These are phyloP conservation scores for Diplogelasinospora grovesii DNA, from an alignment of 495 filamentous ascomycete species.

Conservation along the genomic window DNA sequence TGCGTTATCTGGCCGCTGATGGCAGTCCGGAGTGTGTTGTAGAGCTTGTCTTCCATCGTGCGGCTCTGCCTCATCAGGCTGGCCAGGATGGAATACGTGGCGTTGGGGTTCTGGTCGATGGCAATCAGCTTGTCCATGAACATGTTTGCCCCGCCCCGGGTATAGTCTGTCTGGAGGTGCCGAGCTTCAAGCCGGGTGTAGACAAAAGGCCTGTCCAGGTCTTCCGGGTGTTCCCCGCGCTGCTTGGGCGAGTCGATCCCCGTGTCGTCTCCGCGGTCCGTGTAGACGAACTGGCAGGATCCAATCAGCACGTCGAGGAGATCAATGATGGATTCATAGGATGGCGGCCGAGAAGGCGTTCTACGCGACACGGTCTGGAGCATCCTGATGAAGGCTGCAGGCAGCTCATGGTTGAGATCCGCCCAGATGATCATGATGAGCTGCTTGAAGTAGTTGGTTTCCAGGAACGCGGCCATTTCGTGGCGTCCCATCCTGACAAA, in stretches of 20 bases:
- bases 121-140: slow-evolving; percentile 45
- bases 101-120: slow-evolving; percentile 40
- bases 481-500: slow-evolving; percentile 51
- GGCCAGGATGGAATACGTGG: slow-evolving; percentile 38
- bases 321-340: slow-evolving; percentile 47
- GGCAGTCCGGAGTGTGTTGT: slow-evolving; percentile 21
- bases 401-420: slow-evolving; percentile 42
- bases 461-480: slow-evolving; percentile 50
- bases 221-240: slow-evolving; percentile 17
- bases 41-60: slow-evolving; percentile 29
- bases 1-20: slow-evolving; percentile 30
- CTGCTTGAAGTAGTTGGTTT: slow-evolving; percentile 45
- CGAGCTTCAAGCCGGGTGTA: slow-evolving; percentile 35
- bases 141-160: slow-evolving; percentile 28
- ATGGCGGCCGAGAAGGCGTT: slow-evolving; percentile 42
- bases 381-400: slow-evolving; percentile 36
- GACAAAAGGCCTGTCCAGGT: slow-evolving; percentile 22
- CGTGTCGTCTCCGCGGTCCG: background rate
- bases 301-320: slow-evolving; percentile 46
- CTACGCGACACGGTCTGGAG: slow-evolving; percentile 40
- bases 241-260: slow-evolving; percentile 5
- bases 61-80: slow-evolving; percentile 31
- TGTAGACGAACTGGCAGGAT: slow-evolving; percentile 31
- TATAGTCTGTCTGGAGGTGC: slow-evolving; percentile 37
- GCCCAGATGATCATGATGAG: slow-evolving; percentile 58